Base-by-base conservation (phyloP, 75 land plant genomes). In the Cunninghamia lanceolata region DNA sequence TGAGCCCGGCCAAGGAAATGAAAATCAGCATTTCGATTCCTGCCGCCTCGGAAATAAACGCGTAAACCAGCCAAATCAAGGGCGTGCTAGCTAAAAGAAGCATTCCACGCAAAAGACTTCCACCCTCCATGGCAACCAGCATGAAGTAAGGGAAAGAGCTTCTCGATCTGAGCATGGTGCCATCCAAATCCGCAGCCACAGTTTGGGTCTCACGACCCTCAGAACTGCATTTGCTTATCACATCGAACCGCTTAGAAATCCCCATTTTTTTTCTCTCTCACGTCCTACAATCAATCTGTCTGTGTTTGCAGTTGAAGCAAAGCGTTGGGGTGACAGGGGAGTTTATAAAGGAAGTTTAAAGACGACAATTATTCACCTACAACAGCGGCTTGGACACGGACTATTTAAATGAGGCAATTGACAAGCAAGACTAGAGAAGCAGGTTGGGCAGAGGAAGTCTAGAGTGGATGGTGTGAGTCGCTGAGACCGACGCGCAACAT, bases 51-150 rank as follows among this genome's bases (percentile, higher is more conserved):
- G 99, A 95, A 19, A 94, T 46, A 82, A 94, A 91, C 2, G 89
- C 46, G 90, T 93, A 93, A 10, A 88, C 54, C 28, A 93, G 63
- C 88, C 93, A 94, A 42, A 90, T 88, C 34, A 95, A 40, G 0
- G 99, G 99, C 34, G 88, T 84, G 19, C 90, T 73, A 28, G 86
- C 82, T n/a, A 96, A 87, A 25, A 98, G 97, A 25, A 93, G 34
- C 0, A 92, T 35, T 0, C 89, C 95, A 8, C 99, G 39, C 0
- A 95, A 13, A 8, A 94, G 86, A 89, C 97, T 91, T 30, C 99
- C 99, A 66, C 92, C 99, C 82, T 98, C 99, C 19, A 98, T 75
- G 0, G 99, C 99, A 19, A 95, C 89, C 14, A 98, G 97, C 95
- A 98, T 88, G 92, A 87, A 98, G 85, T 96, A 96, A 9, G 99